Base-by-base conservation (phyloP, 345 rosid genomes). In the Citrus trifoliata region DNA sequence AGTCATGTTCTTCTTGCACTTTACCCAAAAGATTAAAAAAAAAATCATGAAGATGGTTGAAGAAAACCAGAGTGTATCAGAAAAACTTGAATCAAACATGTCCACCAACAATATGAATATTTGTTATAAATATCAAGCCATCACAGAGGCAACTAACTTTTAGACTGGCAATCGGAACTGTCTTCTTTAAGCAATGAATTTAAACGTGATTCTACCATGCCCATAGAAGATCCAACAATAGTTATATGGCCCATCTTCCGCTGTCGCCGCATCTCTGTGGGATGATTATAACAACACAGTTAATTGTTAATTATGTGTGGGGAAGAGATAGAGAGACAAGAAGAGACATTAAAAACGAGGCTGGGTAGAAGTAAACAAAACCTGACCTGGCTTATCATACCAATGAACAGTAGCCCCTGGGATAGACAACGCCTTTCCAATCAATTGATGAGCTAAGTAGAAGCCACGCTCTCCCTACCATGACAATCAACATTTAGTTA, bases 241-340 rank as follows among this genome's bases (percentile, higher is more conserved):
- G 98, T 96, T 83, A 96, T 85, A 80, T 94, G 99, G 30, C 99
- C 99, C 98, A 96, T 89, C 86, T 94, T 94, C 53, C 98, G 87
- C 82, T 93, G 97, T 88, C 87, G 94, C 76, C 98, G 88, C 94
- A 96, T 96, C 80, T 91, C 98, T 94, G 81, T 55, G 33, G 60
- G 35, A 78, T 68, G 61, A 79, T 68, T 28, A 71, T 51, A 37
- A 37, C 40, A 40, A 78, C 32, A 77, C 35, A 60, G 65, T 42
- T 33, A 21, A 38, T n/a, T 27, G 75, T 58, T 28, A 55, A 7
- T 46, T 59, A 24, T 61, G 33, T 35, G 38, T 19, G 18, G 5
- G 33, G 58, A 67, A 67, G 21, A 42, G 18, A 75, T 68, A 63
- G n/a, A 70, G 5, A 3, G 33, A 9, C 24, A 28, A 25, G 24